Evolutionary conservation across 208 protist genomes (phyloP).

Genomic region (Trypanosoma platydactyli): DNA sequence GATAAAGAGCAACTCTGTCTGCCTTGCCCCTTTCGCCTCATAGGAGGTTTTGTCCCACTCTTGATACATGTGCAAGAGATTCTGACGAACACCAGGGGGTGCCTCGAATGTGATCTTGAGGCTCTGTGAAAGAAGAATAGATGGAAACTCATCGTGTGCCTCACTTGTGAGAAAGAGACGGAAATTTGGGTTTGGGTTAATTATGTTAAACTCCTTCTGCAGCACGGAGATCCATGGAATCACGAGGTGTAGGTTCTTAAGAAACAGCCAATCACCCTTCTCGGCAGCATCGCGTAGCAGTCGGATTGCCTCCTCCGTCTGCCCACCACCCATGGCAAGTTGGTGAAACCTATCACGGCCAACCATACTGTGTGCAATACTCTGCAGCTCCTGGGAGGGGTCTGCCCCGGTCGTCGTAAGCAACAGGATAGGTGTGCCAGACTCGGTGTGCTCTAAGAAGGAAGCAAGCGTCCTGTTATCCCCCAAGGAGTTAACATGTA

Average conservation of each 20-base stretch:
- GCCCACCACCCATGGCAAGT: conserved; percentile 96
- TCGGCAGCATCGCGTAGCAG: conserved; percentile 70
- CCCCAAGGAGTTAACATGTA: conserved; percentile 73
- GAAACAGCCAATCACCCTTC: conserved; percentile 93
- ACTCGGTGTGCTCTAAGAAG: conserved; percentile 51
- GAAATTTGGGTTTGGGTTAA: conserved; percentile 89
- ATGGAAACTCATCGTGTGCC: conserved; percentile 93
- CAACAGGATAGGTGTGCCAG: conserved; percentile 88
- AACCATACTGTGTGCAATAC: conserved; percentile 72
- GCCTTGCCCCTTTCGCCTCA: conserved; percentile 50
- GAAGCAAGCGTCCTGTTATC: conserved; percentile 65
- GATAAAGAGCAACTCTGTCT: conserved; percentile 93
- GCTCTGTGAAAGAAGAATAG: conserved; percentile 92
- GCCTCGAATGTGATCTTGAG: conserved; percentile 97
- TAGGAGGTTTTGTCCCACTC: conserved; percentile 71
- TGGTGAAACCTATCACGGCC: conserved; percentile 88
- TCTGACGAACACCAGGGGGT: conserved; percentile 95
- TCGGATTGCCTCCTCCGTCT: conserved; percentile 90
- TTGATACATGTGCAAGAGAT: conserved; percentile 94
- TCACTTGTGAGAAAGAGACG: conserved; percentile 96
- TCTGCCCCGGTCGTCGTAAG: conserved; percentile 96
- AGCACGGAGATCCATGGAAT: conserved; percentile 92
- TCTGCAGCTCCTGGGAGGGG: conserved; percentile 94
- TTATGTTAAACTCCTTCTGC: conserved; percentile 91
- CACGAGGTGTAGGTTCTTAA: conserved; percentile 98